Evolutionary conservation across 2,329 filamentous ascomycete genomes (phyloP), one percentile per base, ranked within the genome.

Genomic region (Pseudogymnoascus sp.): DNA sequence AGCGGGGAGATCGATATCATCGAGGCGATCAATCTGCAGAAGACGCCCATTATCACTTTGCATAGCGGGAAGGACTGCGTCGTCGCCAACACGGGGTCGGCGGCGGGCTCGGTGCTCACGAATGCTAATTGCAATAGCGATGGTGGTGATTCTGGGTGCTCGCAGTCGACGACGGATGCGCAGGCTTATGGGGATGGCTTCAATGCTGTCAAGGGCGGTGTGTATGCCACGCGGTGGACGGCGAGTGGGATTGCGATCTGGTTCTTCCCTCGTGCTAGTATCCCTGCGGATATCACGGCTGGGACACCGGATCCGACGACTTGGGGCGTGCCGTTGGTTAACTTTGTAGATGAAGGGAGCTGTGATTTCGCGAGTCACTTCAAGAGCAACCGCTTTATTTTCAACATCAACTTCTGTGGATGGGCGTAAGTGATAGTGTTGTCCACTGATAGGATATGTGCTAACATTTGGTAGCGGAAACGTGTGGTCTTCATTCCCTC

Each of bases 371-470:
- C 83, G 61, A 68, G 74, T 1, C 81, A 87, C 73, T 95, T 97
- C 76, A 77, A 77, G 63, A 76, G 88, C 64, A 82, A 96, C 77
- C 83, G 87, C 68, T 85, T 97, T 66, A 83, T 93, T 67, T 86
- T 93, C 71, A 85, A 93, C 75, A 94, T 87, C 2, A 89, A 88
- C 34, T 88, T 96, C 71, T 97, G 92, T 74, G 92, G 92, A 64
- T 63, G 59, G 61, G 47, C 60, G 63, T 47, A 79, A 85, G 64
- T 63, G 73, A 43, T 43, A 14, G 11, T 43, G n/a, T n/a, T n/a
- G n/a, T n/a, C 12, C 20, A 22, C 1, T 14, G 39, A 43, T 43
- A 2, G 0, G 12, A 25, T n/a, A 4, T 14, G 11, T 43, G 39
- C 39, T 43, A 43, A 43, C 20, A 8, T 3, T 4, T 43, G 11